These are phyloP conservation scores for Hypoxylon fragiforme DNA, from an alignment of 495 filamentous ascomycete species.

Conservation along the genomic window DNA sequence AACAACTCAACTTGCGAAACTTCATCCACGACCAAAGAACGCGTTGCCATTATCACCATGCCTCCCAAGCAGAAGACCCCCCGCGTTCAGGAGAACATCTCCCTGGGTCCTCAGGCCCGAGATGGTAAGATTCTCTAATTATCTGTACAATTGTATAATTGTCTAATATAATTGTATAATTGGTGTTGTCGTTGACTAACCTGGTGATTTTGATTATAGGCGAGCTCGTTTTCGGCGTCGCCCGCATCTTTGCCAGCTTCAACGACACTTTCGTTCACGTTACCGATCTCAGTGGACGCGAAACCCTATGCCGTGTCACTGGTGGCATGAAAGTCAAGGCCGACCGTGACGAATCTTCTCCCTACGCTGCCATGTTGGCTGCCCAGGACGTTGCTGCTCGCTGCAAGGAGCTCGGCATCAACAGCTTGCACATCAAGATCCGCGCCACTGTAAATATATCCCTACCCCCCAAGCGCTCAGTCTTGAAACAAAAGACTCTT, in stretches of 20 bases:
- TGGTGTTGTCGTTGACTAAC: neutral
- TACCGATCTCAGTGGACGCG: slow-evolving; percentile 99
- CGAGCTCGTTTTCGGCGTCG: slow-evolving; percentile 98
- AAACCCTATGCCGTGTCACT: slow-evolving; percentile 99
- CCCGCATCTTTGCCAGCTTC: slow-evolving; percentile 98
- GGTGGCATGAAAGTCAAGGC: slow-evolving; percentile 99
- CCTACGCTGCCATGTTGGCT: slow-evolving; percentile 99
- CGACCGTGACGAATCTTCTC: slow-evolving; percentile 98
- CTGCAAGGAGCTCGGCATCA: slow-evolving; percentile 99
- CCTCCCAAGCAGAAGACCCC: slow-evolving; percentile 82
- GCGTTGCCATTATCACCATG: slow-evolving; percentile 55
- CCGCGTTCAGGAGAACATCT: slow-evolving; percentile 91
- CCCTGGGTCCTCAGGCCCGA: slow-evolving; percentile 90
- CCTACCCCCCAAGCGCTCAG: neutral
- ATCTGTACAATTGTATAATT: too few species aligned
- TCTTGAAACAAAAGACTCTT: too few species aligned
- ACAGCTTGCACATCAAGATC: slow-evolving; percentile 99
- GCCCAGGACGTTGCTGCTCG: slow-evolving; percentile 91
- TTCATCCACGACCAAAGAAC: neutral
- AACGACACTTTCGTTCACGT: slow-evolving; percentile 87
- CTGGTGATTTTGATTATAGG: slow-evolving; percentile 54
- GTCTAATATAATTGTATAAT: neutral
- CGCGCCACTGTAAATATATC: slow-evolving; percentile 67
- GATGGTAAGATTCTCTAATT: slow-evolving; percentile 74
- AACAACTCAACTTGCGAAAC: neutral